phyloP scores from a whole-genome alignment of 768 basidiomycete genomes.

The Leucosporidium yakuticum region DNA sequence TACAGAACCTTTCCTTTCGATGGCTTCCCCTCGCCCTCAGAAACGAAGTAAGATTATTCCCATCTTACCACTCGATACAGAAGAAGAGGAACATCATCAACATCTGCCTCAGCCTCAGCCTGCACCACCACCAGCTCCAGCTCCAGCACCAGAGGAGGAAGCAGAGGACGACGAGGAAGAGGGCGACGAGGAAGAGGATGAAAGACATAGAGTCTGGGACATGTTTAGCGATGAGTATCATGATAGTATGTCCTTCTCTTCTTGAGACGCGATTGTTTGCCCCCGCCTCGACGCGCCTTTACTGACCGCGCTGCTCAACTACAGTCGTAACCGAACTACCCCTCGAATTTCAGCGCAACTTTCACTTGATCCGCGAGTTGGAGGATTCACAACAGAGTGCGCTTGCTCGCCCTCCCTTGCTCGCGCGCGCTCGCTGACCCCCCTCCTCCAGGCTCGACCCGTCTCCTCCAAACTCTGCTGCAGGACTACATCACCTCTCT shows the following conservation, averaged over 20 bases:
- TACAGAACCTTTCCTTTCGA: no score
- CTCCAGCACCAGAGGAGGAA: no score
- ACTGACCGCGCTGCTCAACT: neutral
- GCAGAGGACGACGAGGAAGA: constrained; percentile 33
- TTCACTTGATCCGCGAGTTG: constrained; percentile 63
- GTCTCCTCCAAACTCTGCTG: neutral
- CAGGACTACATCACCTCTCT: constrained; percentile 1
- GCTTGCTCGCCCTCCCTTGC: constrained; percentile 20
- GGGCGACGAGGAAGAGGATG: constrained; percentile 51
- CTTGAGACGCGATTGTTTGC: no score
- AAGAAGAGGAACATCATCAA: no score
- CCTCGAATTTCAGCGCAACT: constrained; percentile 64
- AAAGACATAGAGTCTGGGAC: constrained; percentile 71
- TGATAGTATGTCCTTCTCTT: constrained; percentile 54
- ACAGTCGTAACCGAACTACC: constrained; percentile 76
- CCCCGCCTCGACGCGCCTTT: neutral
- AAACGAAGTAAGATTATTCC: no score
- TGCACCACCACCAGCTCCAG: no score
- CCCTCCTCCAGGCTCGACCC: neutral
- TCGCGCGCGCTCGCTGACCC: neutral
- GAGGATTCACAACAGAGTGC: constrained; percentile 61
- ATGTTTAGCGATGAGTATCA: constrained; percentile 53
- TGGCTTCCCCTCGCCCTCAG: no score
- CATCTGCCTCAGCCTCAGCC: no score
- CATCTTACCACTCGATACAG: no score